phyloP scores from a whole-genome alignment of 208 protist genomes.

The Acanthamoeba castellanii region DNA sequence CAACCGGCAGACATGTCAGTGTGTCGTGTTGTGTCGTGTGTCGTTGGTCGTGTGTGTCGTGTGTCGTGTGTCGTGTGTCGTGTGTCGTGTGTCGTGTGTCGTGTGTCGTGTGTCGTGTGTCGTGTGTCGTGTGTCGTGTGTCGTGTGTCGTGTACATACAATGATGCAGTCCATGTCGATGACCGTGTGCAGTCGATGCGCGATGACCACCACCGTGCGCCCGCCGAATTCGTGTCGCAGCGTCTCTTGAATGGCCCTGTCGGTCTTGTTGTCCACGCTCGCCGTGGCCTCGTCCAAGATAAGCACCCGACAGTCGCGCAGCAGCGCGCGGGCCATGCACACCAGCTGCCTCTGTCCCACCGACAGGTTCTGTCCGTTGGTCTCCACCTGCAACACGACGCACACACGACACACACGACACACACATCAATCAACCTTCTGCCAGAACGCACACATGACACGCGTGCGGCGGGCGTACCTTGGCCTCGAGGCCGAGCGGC shows the following conservation, averaged over 20 bases:
- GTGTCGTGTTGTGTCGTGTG: neutral
- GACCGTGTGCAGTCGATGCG: constrained; percentile 88
- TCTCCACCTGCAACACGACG: neutral
- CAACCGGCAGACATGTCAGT: neutral
- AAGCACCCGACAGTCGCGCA: constrained; percentile 74
- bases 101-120: neutral
- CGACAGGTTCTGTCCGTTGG: constrained; percentile 83
- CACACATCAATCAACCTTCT: neutral
- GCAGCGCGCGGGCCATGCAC: constrained; percentile 82
- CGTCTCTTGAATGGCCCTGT: constrained; percentile 89
- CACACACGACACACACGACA: neutral
- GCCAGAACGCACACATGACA: neutral
- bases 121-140: neutral
- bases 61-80: neutral
- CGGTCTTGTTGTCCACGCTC: constrained; percentile 80
- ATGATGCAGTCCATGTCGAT: constrained; percentile 76
- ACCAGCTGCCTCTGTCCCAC: constrained; percentile 87
- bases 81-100: neutral
- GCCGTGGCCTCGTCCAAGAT: constrained; percentile 91
- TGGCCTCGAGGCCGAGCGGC: constrained; percentile 27
- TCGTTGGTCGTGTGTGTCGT: neutral
- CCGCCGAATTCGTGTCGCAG: constrained; percentile 85
- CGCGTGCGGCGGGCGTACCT: neutral
- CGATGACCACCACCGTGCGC: constrained; percentile 84
- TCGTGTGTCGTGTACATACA: neutral